phyloP scores from a whole-genome alignment of 148 eudicot species.

The Fagopyrum tataricum region DNA sequence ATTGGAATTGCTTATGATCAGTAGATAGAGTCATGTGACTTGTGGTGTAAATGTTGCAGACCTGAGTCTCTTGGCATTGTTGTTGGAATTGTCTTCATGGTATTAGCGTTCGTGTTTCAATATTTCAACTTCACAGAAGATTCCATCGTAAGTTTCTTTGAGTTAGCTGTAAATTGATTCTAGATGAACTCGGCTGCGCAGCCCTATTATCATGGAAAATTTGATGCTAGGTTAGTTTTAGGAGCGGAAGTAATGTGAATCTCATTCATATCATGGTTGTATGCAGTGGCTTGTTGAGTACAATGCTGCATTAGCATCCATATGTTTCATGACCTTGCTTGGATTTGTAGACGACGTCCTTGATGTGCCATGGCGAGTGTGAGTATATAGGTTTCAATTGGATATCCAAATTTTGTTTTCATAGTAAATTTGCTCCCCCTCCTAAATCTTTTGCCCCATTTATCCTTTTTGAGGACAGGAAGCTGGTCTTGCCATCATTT shows the following conservation, averaged over 20 bases:
- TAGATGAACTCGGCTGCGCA: background rate
- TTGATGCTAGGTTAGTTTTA: background rate
- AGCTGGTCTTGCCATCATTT: constrained; percentile 76
- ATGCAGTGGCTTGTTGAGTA: constrained; percentile 96
- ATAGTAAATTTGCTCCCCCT: background rate
- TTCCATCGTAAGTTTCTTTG: constrained; percentile 57
- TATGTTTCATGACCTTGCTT: constrained; percentile 91
- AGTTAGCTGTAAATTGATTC: constrained; percentile 8
- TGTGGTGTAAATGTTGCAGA: constrained; percentile 39
- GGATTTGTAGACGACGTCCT: constrained; percentile 98
- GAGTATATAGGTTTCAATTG: constrained; percentile 27
- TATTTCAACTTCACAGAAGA: constrained; percentile 82
- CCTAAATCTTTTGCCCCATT: background rate
- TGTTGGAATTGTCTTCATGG: constrained; percentile 81
- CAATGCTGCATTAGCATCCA: constrained; percentile 91
- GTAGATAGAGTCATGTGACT: background rate
- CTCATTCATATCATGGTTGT: background rate
- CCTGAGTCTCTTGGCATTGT: constrained; percentile 92
- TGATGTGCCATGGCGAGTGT: constrained; percentile 99
- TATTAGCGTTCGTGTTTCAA: constrained; percentile 71
- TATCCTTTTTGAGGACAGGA: constrained; percentile 38
- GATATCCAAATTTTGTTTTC: background rate
- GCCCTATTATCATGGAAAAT: background rate
- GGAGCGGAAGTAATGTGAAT: background rate
- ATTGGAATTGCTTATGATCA: background rate